Conservation (phyloP, 2,329 filamentous ascomycete genomes). For the Talaromyces amestolkiae region DNA sequence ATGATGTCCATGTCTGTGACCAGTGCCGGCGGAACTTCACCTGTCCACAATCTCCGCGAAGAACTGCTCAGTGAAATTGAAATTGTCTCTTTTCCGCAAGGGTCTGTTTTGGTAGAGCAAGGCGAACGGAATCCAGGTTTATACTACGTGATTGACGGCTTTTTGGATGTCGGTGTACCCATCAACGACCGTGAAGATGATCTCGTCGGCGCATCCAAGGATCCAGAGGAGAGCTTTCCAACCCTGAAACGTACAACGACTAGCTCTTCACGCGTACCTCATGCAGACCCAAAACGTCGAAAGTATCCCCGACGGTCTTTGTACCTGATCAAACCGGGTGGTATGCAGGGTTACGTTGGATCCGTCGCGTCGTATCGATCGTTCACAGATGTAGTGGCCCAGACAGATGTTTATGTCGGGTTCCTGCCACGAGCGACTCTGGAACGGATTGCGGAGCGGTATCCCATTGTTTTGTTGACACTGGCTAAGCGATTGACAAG, state of each 20-base stretch:
- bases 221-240: conserved; percentile 40
- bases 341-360: conserved; percentile 89
- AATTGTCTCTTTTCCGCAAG: conserved; percentile 95
- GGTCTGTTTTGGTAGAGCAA: conserved; percentile 90
- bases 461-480: conserved; percentile 87
- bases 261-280: conserved; percentile 37
- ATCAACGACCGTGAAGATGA: conserved; percentile 58
- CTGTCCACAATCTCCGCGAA: conserved; percentile 65
- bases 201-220: conserved; percentile 36
- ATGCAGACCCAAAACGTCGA: conserved; percentile 36
- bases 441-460: conserved; percentile 87
- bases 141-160: conserved; percentile 97
- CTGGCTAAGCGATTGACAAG: conserved; percentile 94
- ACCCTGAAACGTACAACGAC: conserved; percentile 48
- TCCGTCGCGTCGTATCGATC: conserved; percentile 93
- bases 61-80: conserved; percentile 91
- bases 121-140: conserved; percentile 94
- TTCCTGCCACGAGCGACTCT: conserved; percentile 83
- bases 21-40: conserved; percentile 59
- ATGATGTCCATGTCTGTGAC: conserved; percentile 67
- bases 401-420: conserved; percentile 97
- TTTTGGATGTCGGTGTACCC: conserved; percentile 88
- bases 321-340: conserved; percentile 89
- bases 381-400: conserved; percentile 93
- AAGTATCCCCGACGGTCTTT: conserved; percentile 64